Evolutionary conservation across 495 filamentous ascomycete species (phyloP).

Genomic region (Copromyces sp.): DNA sequence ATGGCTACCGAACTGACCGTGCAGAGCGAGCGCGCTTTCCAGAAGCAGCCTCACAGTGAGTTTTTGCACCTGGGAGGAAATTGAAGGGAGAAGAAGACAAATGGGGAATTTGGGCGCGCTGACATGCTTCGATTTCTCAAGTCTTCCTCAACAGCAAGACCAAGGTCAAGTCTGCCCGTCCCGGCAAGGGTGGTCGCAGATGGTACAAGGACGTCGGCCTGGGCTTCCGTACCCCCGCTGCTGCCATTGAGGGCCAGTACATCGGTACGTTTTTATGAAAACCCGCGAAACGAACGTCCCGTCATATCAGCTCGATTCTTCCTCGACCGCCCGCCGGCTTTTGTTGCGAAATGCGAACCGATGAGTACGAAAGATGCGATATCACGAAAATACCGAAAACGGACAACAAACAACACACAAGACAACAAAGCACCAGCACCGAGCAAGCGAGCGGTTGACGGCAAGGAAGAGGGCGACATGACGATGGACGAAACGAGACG

Average conservation of each 20-base stretch:
- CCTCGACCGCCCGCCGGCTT: not conserved
- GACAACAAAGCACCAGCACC: not conserved
- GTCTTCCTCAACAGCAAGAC: slow-evolving; percentile 93
- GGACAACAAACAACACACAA: not conserved
- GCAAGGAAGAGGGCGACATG: not conserved
- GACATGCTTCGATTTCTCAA: slow-evolving; percentile 11
- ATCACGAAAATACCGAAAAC: not conserved
- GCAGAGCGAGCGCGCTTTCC: slow-evolving; percentile 96
- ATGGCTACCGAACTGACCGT: slow-evolving; percentile 98
- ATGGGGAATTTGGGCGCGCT: slow-evolving; percentile 4
- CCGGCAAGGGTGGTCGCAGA: slow-evolving; percentile 73
- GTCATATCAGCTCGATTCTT: not conserved
- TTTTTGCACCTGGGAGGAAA: slow-evolving; percentile 4
- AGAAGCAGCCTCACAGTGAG: slow-evolving; percentile 91
- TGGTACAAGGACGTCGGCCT: slow-evolving; percentile 99
- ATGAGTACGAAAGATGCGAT: not conserved
- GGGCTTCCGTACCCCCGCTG: slow-evolving; percentile 95
- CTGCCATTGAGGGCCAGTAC: slow-evolving; percentile 94
- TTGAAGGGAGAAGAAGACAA: slow-evolving; percentile 2
- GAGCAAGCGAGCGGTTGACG: not conserved
- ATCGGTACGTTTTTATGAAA: slow-evolving; percentile 69
- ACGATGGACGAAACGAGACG: not conserved
- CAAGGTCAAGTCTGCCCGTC: slow-evolving; percentile 73
- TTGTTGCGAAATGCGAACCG: not conserved
- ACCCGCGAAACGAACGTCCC: slow-evolving; percentile 1